Evolutionary conservation across 2,329 filamentous ascomycete genomes (phyloP).

Genomic region (Claviceps monticola): DNA sequence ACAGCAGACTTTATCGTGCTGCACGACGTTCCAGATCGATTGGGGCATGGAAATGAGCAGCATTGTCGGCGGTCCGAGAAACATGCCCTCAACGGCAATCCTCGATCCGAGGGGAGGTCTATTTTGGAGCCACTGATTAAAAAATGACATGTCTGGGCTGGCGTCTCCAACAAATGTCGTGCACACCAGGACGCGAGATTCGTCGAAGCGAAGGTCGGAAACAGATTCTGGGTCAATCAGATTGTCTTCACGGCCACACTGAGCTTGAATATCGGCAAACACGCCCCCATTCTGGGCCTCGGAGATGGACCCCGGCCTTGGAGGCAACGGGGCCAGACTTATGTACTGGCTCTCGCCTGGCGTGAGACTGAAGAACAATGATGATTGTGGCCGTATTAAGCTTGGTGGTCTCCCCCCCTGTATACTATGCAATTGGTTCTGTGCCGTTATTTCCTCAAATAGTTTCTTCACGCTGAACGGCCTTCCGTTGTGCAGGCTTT

Average conservation of each 20-base stretch:
- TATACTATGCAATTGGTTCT: slow-evolving; percentile 30
- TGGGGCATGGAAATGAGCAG: slow-evolving; percentile 52
- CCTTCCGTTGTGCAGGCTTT: slow-evolving; percentile 36
- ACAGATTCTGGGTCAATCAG: slow-evolving; percentile 34
- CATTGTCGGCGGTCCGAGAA: slow-evolving; percentile 52
- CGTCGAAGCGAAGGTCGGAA: slow-evolving; percentile 45
- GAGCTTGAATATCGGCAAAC: slow-evolving; percentile 10
- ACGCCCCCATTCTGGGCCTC: slow-evolving; percentile 16
- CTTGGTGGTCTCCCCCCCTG: slow-evolving; percentile 31
- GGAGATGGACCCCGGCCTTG: slow-evolving; percentile 15
- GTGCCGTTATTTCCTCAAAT: slow-evolving; percentile 38
- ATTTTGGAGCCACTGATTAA: slow-evolving; percentile 52
- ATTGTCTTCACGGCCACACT: slow-evolving; percentile 20
- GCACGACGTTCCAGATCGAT: slow-evolving; percentile 48
- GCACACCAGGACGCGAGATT: slow-evolving; percentile 49
- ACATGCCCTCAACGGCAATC: slow-evolving; percentile 54
- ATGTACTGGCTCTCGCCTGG: slow-evolving; percentile 39
- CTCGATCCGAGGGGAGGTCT: slow-evolving; percentile 41
- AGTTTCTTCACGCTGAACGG: slow-evolving; percentile 43
- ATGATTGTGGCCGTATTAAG: slow-evolving; percentile 27
- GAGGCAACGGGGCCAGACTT: slow-evolving; percentile 34
- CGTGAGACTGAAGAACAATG: slow-evolving; percentile 42
- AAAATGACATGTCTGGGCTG: slow-evolving; percentile 51
- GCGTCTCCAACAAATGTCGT: slow-evolving; percentile 54
- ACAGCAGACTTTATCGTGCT: slow-evolving; percentile 53